Conservation (phyloP, 2,329 filamentous ascomycete species). For the Aspergillus sp. region DNA sequence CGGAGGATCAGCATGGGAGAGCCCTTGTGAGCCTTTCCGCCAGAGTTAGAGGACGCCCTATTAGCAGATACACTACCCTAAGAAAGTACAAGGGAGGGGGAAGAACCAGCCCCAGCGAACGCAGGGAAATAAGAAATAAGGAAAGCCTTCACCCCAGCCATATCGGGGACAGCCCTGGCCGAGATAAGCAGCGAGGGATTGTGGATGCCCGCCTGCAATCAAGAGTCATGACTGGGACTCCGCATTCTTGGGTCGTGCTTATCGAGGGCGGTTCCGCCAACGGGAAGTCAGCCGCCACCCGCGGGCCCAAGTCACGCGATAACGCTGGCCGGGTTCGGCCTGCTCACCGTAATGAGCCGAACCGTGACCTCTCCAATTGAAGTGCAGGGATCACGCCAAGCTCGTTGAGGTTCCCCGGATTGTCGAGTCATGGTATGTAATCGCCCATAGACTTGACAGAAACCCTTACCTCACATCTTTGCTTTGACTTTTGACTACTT, state of each 20-base stretch:
- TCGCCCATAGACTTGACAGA: background rate
- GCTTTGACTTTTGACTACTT: background rate
- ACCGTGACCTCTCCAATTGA: background rate
- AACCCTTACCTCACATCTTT: background rate
- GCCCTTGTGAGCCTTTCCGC: background rate
- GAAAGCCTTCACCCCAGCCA: background rate
- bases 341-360: background rate
- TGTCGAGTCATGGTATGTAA: background rate
- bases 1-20: background rate
- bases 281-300: background rate
- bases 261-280: background rate
- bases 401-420: background rate
- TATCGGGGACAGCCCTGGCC: background rate
- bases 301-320: background rate
- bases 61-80: background rate
- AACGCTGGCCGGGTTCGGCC: background rate
- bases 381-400: background rate
- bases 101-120: background rate
- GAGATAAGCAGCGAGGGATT: background rate
- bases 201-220: background rate
- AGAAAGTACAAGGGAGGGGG: background rate
- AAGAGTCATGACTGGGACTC: background rate
- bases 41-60: background rate
- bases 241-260: background rate
- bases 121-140: background rate